phyloP scores from a whole-genome alignment of 495 filamentous ascomycete species.

The Geopyxis carbonaria region DNA sequence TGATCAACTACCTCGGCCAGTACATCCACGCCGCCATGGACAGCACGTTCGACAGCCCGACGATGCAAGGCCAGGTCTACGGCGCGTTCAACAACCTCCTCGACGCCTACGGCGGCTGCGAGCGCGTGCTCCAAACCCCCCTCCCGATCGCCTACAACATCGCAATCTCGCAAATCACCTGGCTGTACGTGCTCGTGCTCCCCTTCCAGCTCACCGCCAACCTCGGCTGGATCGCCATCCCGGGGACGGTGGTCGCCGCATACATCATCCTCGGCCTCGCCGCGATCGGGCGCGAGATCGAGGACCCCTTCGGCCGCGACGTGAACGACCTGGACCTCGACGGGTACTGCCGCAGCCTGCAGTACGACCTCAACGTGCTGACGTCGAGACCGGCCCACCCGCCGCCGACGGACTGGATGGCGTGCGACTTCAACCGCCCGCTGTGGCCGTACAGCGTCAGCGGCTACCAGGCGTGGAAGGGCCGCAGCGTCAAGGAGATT shows the following conservation, averaged over 20 bases:
- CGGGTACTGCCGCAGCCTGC: conserved; percentile 54
- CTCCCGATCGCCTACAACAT: conserved; percentile 75
- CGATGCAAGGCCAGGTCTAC: conserved; percentile 34
- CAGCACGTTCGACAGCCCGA: conserved; percentile 1
- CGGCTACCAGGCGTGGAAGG: conserved; percentile 44
- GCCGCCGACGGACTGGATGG: conserved; percentile 40
- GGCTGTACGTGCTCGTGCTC: conserved; percentile 67
- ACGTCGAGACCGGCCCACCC: conserved; percentile 38
- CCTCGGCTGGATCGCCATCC: conserved; percentile 65
- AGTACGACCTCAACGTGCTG: conserved; percentile 57
- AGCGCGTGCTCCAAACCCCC: conserved; percentile 71
- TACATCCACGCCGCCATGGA: conserved; percentile 41
- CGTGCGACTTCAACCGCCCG: conserved; percentile 39
- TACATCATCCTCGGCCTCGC: conserved; percentile 87
- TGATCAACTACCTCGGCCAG: conserved; percentile 51
- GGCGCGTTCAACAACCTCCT: conserved; percentile 43
- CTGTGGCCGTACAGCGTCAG: conserved; percentile 48
- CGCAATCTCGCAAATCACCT: conserved; percentile 70
- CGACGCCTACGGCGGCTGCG: conserved; percentile 55
- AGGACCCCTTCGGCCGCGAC: conserved; percentile 77
- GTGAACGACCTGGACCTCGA: conserved; percentile 77
- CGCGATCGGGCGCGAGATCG: conserved; percentile 70
- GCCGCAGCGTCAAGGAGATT: conserved; percentile 42
- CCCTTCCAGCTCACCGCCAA: conserved; percentile 60
- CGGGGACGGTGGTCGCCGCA: conserved; percentile 56